phyloP scores from a whole-genome alignment of 257 asterid species.

The Paulownia fortunei region DNA sequence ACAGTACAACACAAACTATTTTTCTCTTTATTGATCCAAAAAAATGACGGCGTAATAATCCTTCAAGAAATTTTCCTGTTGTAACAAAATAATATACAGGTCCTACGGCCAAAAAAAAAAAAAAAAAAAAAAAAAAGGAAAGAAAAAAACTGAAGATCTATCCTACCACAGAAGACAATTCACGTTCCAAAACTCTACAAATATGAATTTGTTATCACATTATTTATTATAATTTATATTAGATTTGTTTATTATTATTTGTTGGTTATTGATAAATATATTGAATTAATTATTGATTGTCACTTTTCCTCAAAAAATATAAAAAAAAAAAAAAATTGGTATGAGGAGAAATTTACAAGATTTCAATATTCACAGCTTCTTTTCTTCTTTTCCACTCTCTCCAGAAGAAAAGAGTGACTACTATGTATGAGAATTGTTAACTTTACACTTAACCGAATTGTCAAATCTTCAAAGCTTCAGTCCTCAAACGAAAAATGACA shows the following conservation, averaged over 20 bases:
- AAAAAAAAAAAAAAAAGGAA: not conserved
- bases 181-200: too few species aligned
- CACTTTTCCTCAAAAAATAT: too few species aligned
- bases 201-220: too few species aligned
- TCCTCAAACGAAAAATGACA: conserved; percentile 8
- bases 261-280: not conserved
- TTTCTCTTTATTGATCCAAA: not conserved
- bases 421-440: not conserved
- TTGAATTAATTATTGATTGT: not conserved
- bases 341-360: conserved; percentile 17
- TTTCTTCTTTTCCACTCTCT: not conserved
- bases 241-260: too few species aligned
- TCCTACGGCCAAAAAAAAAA: not conserved
- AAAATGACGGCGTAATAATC: not conserved
- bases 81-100: not conserved
- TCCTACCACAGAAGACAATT: too few species aligned
- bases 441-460: not conserved
- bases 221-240: too few species aligned
- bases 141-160: not conserved
- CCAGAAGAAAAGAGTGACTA: not conserved
- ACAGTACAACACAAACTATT: not conserved
- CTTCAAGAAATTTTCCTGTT: conserved; percentile 8
- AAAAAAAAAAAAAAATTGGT: conserved; percentile 3
- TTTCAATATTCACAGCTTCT: conserved; percentile 13
- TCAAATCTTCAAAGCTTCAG: not conserved